Conservation (phyloP, 1,284 basidiomycete species). For the Rhizoctonia solani region DNA sequence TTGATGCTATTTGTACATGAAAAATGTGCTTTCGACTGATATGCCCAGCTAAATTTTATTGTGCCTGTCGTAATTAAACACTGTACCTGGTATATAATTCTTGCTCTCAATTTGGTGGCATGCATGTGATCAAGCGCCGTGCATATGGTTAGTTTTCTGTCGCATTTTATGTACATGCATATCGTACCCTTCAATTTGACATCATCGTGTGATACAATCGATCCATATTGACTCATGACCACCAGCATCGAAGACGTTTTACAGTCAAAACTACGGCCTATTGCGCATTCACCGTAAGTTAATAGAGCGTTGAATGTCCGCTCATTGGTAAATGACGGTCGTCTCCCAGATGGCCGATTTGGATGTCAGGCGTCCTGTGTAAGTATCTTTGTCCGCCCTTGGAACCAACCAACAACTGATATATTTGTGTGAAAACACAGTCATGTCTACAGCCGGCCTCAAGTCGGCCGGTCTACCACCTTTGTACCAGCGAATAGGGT, state of each 20-base stretch:
- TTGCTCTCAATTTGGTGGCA: background rate
- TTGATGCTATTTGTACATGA: too few species aligned
- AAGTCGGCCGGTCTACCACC: slow-evolving; percentile 28
- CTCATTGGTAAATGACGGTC: background rate
- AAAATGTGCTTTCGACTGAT: too few species aligned
- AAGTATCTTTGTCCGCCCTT: background rate
- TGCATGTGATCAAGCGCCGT: background rate
- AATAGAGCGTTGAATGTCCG: too few species aligned
- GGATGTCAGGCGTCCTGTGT: slow-evolving; percentile 24
- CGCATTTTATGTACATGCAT: too few species aligned
- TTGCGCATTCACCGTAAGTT: slow-evolving; percentile 30
- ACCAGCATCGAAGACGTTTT: background rate
- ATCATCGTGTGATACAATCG: too few species aligned
- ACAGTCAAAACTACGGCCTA: slow-evolving; percentile 2
- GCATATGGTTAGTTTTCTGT: too few species aligned
- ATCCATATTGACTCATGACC: too few species aligned
- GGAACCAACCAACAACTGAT: background rate
- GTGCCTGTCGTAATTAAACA: background rate
- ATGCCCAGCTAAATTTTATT: too few species aligned
- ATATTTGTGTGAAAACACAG: background rate
- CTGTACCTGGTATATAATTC: background rate
- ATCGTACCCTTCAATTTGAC: too few species aligned
- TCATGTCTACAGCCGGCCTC: slow-evolving; percentile 28
- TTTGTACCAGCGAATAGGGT: slow-evolving; percentile 47
- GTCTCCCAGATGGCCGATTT: slow-evolving; percentile 33